Conservation (phyloP, 371 early-diverging fungal genomes). For the Blakeslea trispora region DNA sequence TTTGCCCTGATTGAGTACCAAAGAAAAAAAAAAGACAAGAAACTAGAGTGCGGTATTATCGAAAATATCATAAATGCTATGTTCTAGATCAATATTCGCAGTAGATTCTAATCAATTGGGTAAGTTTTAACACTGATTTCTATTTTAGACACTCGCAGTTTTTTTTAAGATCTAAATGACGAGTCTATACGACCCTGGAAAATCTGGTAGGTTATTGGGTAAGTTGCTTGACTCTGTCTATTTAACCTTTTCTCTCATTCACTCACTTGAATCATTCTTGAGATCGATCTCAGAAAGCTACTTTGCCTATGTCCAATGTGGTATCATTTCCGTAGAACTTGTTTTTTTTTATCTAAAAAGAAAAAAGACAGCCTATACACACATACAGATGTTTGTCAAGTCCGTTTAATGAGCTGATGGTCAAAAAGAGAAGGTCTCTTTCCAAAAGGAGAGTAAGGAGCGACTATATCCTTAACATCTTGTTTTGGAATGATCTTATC, state of each 20-base stretch:
- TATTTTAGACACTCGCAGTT: background rate
- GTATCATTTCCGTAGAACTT: too few species aligned
- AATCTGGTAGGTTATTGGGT: background rate
- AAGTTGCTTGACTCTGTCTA: background rate
- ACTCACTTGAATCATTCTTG: too few species aligned
- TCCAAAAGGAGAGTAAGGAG: too few species aligned
- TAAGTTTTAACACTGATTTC: conserved; percentile 3
- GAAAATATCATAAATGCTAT: background rate
- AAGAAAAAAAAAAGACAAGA: conserved; percentile 5
- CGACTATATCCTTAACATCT: too few species aligned
- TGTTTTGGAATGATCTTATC: too few species aligned
- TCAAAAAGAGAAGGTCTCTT: too few species aligned
- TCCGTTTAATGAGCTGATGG: too few species aligned
- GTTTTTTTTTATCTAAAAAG: too few species aligned
- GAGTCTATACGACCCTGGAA: background rate
- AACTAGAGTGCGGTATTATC: conserved; percentile 9
- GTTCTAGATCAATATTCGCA: conserved; percentile 4
- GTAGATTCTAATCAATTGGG: conserved; percentile 1
- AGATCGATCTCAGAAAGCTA: background rate
- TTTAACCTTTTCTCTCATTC: too few species aligned
- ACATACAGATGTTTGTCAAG: too few species aligned
- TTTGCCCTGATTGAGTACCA: background rate
- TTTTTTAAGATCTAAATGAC: background rate
- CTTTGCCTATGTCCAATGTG: too few species aligned
- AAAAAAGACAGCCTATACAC: too few species aligned